Percentiles rank a stretch among this genome's conserved stretches.
Evolutionary conservation across 2,329 filamentous ascomycete genomes (phyloP).

Genomic region (Bipolaris gigantea): DNA sequence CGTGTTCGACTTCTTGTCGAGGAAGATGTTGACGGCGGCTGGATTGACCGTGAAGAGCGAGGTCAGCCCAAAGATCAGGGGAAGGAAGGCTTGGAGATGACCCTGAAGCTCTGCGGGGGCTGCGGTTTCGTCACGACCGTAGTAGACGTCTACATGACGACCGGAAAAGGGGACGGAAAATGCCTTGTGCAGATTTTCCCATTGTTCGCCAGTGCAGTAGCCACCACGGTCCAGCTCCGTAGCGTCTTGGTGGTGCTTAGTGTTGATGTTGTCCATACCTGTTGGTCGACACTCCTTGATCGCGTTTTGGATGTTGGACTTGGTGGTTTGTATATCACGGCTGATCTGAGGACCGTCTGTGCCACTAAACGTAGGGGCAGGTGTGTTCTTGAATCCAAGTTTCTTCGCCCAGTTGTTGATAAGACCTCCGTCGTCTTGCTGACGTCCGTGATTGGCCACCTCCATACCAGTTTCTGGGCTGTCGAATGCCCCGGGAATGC

Average conservation of each 20-base stretch:
- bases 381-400: conserved; percentile 39
- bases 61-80: conserved; percentile 39
- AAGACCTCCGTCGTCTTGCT: conserved; percentile 29
- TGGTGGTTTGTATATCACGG: conserved; percentile 40
- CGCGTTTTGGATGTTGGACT: conserved; percentile 42
- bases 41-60: conserved; percentile 66
- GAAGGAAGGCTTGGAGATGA: conserved; percentile 35
- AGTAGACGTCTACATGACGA: conserved; percentile 42
- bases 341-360: conserved; percentile 42
- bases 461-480: conserved; percentile 41
- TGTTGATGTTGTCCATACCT: conserved; percentile 37
- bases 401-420: conserved; percentile 45
- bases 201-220: conserved; percentile 44
- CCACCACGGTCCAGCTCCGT: conserved; percentile 44
- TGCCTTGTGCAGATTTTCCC: conserved; percentile 43
- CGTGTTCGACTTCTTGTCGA: conserved; percentile 74
- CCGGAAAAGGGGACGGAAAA: conserved; percentile 41
- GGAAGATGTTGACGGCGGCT: conserved; percentile 79
- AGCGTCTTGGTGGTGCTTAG: conserved; percentile 41
- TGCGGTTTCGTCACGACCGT: conserved; percentile 35
- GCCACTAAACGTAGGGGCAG: conserved; percentile 13
- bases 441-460: conserved; percentile 26
- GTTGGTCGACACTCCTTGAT: conserved; percentile 44
- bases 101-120: conserved; percentile 31
- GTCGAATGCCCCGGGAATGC: conserved; percentile 44